Conservation (phyloP, 2,329 filamentous ascomycete species). For the Phaeosphaeria sp. region DNA sequence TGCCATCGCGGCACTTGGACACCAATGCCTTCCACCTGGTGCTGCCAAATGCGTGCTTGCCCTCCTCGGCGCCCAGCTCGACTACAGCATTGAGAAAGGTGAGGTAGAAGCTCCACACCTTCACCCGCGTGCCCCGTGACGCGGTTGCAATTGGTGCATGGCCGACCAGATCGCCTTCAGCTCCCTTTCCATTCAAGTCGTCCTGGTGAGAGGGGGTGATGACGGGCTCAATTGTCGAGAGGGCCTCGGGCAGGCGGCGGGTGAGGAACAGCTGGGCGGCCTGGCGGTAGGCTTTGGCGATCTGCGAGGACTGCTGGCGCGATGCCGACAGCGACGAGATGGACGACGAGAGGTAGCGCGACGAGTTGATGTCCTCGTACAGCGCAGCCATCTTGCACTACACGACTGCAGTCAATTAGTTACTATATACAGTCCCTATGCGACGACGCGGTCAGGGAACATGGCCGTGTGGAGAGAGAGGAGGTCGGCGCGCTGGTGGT, state of each 20-base stretch:
- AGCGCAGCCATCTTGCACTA: slow-evolving; percentile 51
- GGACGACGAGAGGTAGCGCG: slow-evolving; percentile 69
- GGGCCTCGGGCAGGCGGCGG: slow-evolving; percentile 86
- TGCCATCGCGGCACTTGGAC: slow-evolving; percentile 83
- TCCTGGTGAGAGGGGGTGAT: slow-evolving; percentile 65
- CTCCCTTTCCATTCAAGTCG: slow-evolving; percentile 19
- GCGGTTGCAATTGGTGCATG: slow-evolving; percentile 79
- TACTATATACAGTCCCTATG: background rate
- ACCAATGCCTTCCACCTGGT: slow-evolving; percentile 85
- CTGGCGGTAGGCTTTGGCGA: slow-evolving; percentile 93
- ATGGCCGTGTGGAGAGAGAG: slow-evolving; percentile 12
- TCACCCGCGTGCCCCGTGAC: slow-evolving; percentile 83
- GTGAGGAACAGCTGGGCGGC: slow-evolving; percentile 94
- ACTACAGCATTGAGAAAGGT: slow-evolving; percentile 91
- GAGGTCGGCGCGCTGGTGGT: slow-evolving; percentile 13
- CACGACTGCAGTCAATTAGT: slow-evolving; percentile 1
- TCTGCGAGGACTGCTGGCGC: slow-evolving; percentile 71
- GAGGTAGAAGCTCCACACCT: slow-evolving; percentile 96
- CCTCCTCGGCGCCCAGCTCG: slow-evolving; percentile 88
- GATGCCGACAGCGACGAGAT: slow-evolving; percentile 73
- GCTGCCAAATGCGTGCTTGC: slow-evolving; percentile 84
- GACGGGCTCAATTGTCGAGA: slow-evolving; percentile 83
- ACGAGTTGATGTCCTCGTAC: slow-evolving; percentile 60
- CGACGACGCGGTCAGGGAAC: slow-evolving; percentile 3
- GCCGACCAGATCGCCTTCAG: slow-evolving; percentile 31